Percentiles rank a stretch among this genome's conserved stretches.
These are phyloP conservation scores for Setomelanomma holmii DNA, from an alignment of 2,329 filamentous ascomycete genomes.

Conservation along the genomic window DNA sequence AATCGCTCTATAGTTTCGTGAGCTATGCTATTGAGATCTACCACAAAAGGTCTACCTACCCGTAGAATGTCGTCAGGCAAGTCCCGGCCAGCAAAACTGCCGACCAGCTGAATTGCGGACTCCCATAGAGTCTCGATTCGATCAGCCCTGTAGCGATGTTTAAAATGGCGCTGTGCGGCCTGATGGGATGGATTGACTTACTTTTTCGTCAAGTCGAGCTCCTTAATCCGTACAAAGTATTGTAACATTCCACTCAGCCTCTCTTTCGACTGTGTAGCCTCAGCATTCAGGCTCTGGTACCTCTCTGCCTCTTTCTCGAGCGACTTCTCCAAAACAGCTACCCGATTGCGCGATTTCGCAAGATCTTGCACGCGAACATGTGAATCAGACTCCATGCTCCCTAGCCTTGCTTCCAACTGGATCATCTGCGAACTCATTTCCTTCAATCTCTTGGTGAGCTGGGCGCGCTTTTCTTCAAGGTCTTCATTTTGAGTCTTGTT, in stretches of 20 bases:
- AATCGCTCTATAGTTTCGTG: constrained; percentile 7
- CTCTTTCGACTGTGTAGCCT: not conserved
- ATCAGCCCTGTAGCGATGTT: not conserved
- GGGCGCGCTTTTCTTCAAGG: not conserved
- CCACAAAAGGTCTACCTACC: not conserved
- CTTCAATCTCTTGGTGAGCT: not conserved
- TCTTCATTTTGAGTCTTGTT: not conserved
- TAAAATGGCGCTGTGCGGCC: not conserved
- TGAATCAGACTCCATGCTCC: not conserved
- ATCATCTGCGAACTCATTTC: not conserved
- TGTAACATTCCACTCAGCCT: not conserved
- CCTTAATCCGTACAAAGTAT: not conserved
- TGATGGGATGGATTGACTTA: no score
- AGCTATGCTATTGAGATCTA: not conserved
- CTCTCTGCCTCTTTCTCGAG: not conserved
- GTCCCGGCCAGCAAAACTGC: not conserved
- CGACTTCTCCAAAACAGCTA: not conserved
- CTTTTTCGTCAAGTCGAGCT: constrained; percentile 1
- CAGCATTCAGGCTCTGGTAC: constrained; percentile 1
- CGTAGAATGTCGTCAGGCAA: not conserved
- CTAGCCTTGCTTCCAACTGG: not conserved
- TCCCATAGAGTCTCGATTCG: constrained; percentile 2
- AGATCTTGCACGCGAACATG: not conserved
- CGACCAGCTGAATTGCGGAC: not conserved
- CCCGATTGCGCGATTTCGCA: not conserved